Percentiles rank a stretch among this genome's conserved stretches.
These are phyloP conservation scores for Rhizoclosmatium sp. DNA, from an alignment of 192 early-diverging fungal species.

Conservation along the genomic window DNA sequence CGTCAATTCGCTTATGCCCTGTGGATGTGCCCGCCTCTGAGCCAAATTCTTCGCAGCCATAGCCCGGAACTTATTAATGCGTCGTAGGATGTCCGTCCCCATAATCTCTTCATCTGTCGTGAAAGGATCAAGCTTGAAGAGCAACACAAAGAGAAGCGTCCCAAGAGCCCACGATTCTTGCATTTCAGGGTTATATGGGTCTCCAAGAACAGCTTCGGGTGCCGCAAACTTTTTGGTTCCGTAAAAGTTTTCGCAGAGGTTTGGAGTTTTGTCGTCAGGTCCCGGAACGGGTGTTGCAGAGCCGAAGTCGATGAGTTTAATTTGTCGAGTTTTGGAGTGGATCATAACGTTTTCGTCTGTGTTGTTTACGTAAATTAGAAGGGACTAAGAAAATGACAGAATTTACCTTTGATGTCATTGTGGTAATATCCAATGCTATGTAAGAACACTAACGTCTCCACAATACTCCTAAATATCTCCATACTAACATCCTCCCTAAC, in stretches of 20 bases:
- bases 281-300: slow-evolving; percentile 48
- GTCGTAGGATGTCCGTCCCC: slow-evolving; percentile 45
- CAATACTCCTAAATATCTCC: slow-evolving; percentile 56
- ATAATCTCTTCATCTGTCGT: slow-evolving; percentile 58
- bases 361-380: slow-evolving; percentile 11
- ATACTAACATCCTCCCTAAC: slow-evolving; percentile 45
- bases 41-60: not conserved
- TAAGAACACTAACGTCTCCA: slow-evolving; percentile 46
- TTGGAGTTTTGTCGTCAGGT: slow-evolving; percentile 12
- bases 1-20: slow-evolving; percentile 7
- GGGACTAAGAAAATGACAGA: slow-evolving; percentile 6
- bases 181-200: slow-evolving; percentile 50
- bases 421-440: slow-evolving; percentile 54
- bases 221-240: slow-evolving; percentile 66
- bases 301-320: slow-evolving; percentile 68
- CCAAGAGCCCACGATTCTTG: slow-evolving; percentile 68
- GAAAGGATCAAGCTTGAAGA: slow-evolving; percentile 67
- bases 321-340: slow-evolving; percentile 51
- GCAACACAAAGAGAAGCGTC: slow-evolving; percentile 61
- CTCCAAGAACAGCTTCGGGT: slow-evolving; percentile 56
- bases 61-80: slow-evolving; percentile 44
- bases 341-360: slow-evolving; percentile 69
- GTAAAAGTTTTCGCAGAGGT: slow-evolving; percentile 52
- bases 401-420: slow-evolving; percentile 68
- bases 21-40: not conserved